Percentiles rank a stretch among this genome's conserved stretches.
Conservation (phyloP, 2,329 filamentous ascomycete species). For the Diaporthe sp. region DNA sequence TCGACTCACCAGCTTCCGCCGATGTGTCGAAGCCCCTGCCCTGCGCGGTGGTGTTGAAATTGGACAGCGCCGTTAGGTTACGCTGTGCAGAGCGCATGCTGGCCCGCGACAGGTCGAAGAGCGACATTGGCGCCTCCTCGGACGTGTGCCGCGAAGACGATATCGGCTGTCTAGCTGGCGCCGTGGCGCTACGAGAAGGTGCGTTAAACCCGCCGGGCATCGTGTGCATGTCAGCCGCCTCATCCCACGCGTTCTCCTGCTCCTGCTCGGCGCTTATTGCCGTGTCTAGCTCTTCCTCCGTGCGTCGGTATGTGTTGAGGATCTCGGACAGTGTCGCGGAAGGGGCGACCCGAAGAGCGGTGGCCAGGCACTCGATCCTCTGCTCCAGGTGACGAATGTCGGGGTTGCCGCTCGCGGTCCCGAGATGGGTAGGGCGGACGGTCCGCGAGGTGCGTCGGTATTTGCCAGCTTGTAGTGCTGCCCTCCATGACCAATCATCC, state of each 20-base stretch:
- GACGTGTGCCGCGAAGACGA: conserved; percentile 54
- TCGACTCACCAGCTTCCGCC: not conserved
- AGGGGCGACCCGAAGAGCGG: conserved; percentile 82
- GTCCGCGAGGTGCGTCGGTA: conserved; percentile 72
- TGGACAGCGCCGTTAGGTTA: conserved; percentile 70
- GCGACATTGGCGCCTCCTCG: conserved; percentile 74
- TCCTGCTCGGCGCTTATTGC: conserved; percentile 76
- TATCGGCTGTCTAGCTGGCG: conserved; percentile 60
- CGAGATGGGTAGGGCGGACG: conserved; percentile 69
- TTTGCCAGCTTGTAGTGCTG: conserved; percentile 83
- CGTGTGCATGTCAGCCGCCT: conserved; percentile 70
- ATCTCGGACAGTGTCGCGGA: conserved; percentile 79
- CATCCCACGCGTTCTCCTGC: conserved; percentile 79
- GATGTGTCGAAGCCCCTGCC: conserved; percentile 52
- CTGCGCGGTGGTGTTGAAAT: conserved; percentile 60
- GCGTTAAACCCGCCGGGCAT: conserved; percentile 69
- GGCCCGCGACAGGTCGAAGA: conserved; percentile 75
- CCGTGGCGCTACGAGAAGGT: conserved; percentile 52
- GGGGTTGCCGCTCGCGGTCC: conserved; percentile 71
- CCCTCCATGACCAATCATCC: conserved; percentile 83
- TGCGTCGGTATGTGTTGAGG: conserved; percentile 80
- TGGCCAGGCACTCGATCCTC: conserved; percentile 83
- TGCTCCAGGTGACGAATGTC: conserved; percentile 83
- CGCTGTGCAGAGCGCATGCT: conserved; percentile 71
- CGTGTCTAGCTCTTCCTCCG: conserved; percentile 81